A percentile compares a stretch with the other conserved stretches of the same genome.
These are phyloP conservation scores for Ascodesmis nigricans DNA, from an alignment of 495 filamentous ascomycete genomes.

Conservation along the genomic window DNA sequence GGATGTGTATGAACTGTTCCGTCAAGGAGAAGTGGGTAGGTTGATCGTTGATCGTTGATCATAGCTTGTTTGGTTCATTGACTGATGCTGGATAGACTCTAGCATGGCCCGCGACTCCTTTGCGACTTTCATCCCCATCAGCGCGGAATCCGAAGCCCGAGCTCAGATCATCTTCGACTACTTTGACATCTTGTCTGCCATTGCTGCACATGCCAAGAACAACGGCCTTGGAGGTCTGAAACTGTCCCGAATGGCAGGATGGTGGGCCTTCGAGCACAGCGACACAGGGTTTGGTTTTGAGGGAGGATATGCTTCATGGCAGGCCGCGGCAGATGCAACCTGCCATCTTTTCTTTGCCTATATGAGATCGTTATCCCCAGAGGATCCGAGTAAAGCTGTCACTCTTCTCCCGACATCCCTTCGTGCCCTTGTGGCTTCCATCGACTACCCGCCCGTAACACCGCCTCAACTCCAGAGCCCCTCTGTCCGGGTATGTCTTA, in stretches of 20 bases:
- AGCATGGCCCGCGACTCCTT: conserved; percentile 82
- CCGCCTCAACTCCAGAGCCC: conserved; percentile 55
- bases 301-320: conserved; percentile 77
- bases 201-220: conserved; percentile 59
- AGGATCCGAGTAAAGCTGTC: conserved; percentile 39
- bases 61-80: too few species aligned
- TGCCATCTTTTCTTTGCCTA: conserved; percentile 97
- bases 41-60: too few species aligned
- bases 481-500: conserved; percentile 83
- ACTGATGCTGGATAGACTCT: too few species aligned
- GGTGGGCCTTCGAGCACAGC: conserved; percentile 92
- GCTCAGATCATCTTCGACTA: conserved; percentile 86
- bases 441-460: conserved; percentile 77
- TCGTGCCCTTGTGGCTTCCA: conserved; percentile 71
- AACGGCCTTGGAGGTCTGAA: conserved; percentile 90
- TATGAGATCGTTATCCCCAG: conserved; percentile 63
- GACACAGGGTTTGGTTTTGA: conserved; percentile 86
- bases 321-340: conserved; percentile 73
- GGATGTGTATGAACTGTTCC: conserved; percentile 93
- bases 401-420: conserved; percentile 78
- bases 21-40: conserved; percentile 86
- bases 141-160: conserved; percentile 70
- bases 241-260: conserved; percentile 81
- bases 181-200: conserved; percentile 76
- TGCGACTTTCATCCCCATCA: conserved; percentile 85